Evolutionary conservation across 148 eudicot species (phyloP), one percentile per base, ranked within the genome.

Genomic region (Chenopodium album): DNA sequence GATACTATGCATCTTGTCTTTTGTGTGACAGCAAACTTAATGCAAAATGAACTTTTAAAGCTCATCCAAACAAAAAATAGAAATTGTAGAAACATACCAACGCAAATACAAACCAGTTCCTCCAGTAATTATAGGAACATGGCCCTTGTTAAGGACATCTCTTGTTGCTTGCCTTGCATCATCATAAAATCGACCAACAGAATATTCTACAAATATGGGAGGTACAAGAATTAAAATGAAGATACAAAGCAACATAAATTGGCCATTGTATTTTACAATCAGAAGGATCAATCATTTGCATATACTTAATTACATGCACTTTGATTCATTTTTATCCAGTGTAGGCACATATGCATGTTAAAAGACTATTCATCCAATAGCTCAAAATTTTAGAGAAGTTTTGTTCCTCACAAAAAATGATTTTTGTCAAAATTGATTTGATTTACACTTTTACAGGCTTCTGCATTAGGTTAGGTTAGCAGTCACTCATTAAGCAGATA

Each of bases 91-190:
- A 80, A 85, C 90, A 81, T 90, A 95, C 99, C 99, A 95, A 50
- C 99, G 92, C 87, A 95, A 84, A 84, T 95, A 95, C 83, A 95
- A 86, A 71, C 98, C 99, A 76, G 99, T 95, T 48, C 99, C 99
- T 74, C 99, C 99, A 63, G 91, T 89, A 85, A 95, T 88, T 88
- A 95, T 88, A 20, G 99, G 99, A 84, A 95, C 98, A 80, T 86
- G 94, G 4, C 94, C 98, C 56, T 86, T 85, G 79, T 85, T 79
- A 87, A 95, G 93, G 83, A 94, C 81, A 74, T 92, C 97, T 84
- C 77, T 87, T n/a, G 99, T 91, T 81, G 88, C 88, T 86, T 82
- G 86, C 88, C 99, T 94, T 62, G 95, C 98, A 86, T 95, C 99
- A 80, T 89, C 94, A 79, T 86, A 95, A 88, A 94, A 95, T 85